Percentiles rank a stretch among this genome's conserved stretches.
phyloP scores from a whole-genome alignment of 2,329 filamentous ascomycete genomes.

The Ceratocystis colombiana region DNA sequence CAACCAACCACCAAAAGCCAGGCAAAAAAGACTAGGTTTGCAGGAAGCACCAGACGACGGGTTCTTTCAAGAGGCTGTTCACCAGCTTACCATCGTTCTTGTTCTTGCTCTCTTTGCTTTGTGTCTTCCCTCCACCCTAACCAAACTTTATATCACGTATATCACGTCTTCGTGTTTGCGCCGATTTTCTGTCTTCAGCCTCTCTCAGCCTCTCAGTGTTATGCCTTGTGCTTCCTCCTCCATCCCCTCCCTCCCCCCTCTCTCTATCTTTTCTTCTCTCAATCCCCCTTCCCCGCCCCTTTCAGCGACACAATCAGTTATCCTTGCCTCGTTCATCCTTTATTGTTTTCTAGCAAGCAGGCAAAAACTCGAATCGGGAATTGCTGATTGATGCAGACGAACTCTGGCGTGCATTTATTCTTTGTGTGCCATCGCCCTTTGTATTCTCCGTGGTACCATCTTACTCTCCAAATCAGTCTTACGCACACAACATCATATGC shows the following conservation, averaged over 20 bases:
- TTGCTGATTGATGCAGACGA: not conserved
- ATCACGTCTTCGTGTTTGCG: not conserved
- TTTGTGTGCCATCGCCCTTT: slow-evolving; percentile 1
- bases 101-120: not conserved
- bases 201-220: not conserved
- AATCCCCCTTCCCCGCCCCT: slow-evolving; percentile 12
- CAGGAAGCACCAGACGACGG: not conserved
- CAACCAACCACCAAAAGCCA: not conserved
- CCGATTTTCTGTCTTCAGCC: not conserved
- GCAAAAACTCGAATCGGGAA: not conserved
- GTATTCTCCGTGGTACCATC: not conserved
- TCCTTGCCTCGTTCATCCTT: not conserved
- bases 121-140: not conserved
- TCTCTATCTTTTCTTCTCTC: too few species aligned
- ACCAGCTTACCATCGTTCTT: not conserved
- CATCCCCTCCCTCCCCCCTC: too few species aligned
- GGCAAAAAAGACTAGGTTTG: not conserved
- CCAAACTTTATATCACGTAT: not conserved
- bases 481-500: not conserved
- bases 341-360: not conserved
- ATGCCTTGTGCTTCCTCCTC: not conserved
- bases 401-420: not conserved
- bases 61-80: not conserved
- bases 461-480: too few species aligned
- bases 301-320: not conserved